phyloP scores from a whole-genome alignment of 257 asterid species.

The Solanum bulbocastanum region DNA sequence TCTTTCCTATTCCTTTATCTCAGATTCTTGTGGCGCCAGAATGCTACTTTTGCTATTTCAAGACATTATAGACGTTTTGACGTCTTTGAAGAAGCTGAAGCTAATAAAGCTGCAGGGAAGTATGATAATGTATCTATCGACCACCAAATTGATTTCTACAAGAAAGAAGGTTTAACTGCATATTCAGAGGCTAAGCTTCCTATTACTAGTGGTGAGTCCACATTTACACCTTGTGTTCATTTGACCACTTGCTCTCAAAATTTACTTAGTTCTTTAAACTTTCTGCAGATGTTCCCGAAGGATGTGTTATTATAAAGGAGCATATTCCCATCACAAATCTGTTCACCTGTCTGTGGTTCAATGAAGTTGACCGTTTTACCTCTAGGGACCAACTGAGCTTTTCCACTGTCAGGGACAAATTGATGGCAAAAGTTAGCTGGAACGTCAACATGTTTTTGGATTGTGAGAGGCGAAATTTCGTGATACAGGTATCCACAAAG shows the following conservation, averaged over 20 bases:
- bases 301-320: constrained; percentile 82
- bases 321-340: constrained; percentile 87
- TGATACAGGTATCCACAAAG: constrained; percentile 51
- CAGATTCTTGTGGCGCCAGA: constrained; percentile 95
- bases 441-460: constrained; percentile 76
- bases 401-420: constrained; percentile 86
- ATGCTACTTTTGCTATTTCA: constrained; percentile 87
- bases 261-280: constrained; percentile 3
- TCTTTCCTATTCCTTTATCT: neutral
- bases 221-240: neutral
- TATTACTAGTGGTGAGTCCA: constrained; percentile 71
- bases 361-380: constrained; percentile 94
- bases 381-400: constrained; percentile 95
- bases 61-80: constrained; percentile 84
- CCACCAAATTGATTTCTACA: constrained; percentile 69
- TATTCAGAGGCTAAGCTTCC: constrained; percentile 84
- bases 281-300: constrained; percentile 98
- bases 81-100: constrained; percentile 94
- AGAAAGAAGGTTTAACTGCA: constrained; percentile 77
- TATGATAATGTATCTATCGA: constrained; percentile 73
- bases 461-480: constrained; percentile 90
- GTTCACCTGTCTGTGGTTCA: constrained; percentile 93
- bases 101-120: constrained; percentile 86
- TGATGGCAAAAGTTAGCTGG: constrained; percentile 62
- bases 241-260: neutral